phyloP scores from a whole-genome alignment of 345 rosid species.

The Salix viminalis region DNA sequence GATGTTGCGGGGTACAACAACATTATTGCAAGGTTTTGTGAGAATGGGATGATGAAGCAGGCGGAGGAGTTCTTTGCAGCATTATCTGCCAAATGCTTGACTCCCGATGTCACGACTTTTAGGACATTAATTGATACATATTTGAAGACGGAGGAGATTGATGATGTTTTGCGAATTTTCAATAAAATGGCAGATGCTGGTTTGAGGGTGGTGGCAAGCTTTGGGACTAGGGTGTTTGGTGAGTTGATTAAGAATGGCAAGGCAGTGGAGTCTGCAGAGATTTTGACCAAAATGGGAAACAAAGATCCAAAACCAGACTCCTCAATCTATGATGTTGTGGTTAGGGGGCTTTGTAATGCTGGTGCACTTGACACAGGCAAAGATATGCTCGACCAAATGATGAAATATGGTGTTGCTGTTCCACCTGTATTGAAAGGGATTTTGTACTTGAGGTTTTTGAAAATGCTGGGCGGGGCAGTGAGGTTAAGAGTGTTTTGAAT shows the following conservation, averaged over 20 bases:
- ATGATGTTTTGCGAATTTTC: constrained; percentile 61
- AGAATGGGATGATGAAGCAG: constrained; percentile 68
- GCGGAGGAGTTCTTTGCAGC: constrained; percentile 61
- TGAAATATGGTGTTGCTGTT: constrained; percentile 56
- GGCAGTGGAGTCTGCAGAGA: constrained; percentile 53
- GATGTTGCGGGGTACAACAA: constrained; percentile 77
- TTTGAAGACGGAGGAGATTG: constrained; percentile 59
- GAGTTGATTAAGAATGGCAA: constrained; percentile 72
- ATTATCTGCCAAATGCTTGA: constrained; percentile 53
- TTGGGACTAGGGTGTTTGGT: constrained; percentile 63
- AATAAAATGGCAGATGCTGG: constrained; percentile 71
- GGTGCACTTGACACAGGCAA: constrained; percentile 52
- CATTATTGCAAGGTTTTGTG: constrained; percentile 67
- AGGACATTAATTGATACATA: constrained; percentile 74
- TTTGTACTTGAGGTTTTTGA: constrained; percentile 45
- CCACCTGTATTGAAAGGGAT: constrained; percentile 55
- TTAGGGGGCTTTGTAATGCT: constrained; percentile 71
- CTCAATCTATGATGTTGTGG: constrained; percentile 70
- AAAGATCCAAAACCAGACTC: constrained; percentile 93
- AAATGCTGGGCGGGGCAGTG: constrained; percentile 54
- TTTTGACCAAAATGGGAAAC: constrained; percentile 83
- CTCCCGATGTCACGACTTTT: constrained; percentile 69
- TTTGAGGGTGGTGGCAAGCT: constrained; percentile 79
- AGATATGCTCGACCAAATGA: constrained; percentile 64
- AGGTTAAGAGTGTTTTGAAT: constrained; percentile 58